Evolutionary conservation across 2,329 filamentous ascomycete genomes (phyloP).

Genomic region (Calonectria pseudoturangicola): DNA sequence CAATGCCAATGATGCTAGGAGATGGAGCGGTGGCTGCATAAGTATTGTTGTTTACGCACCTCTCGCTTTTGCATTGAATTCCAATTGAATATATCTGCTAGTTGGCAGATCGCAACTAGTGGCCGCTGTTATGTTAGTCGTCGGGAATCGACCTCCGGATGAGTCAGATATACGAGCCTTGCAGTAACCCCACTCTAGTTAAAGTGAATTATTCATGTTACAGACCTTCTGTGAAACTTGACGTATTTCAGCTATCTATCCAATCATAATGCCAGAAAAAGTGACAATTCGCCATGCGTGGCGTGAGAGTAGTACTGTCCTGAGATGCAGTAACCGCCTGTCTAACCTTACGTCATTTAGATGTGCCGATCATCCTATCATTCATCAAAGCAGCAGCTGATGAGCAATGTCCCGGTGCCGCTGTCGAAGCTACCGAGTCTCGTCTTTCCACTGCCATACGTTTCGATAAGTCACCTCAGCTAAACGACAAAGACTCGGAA

Average conservation of each 20-base stretch:
- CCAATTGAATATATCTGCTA: too few relatives aligned
- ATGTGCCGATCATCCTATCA: not conserved
- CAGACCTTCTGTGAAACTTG: not conserved
- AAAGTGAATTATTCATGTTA: not conserved
- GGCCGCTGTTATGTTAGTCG: too few relatives aligned
- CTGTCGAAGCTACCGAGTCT: not conserved
- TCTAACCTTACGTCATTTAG: not conserved
- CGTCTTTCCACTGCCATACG: not conserved
- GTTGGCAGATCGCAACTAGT: too few relatives aligned
- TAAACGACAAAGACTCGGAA: not conserved
- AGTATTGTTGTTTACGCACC: not conserved
- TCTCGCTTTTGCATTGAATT: too few relatives aligned
- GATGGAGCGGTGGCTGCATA: not conserved
- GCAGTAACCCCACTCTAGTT: not conserved
- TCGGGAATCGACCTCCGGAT: too few relatives aligned
- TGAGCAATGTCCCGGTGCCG: not conserved
- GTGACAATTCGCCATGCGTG: not conserved
- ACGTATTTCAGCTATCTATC: not conserved
- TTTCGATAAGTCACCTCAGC: not conserved
- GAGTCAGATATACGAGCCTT: too few relatives aligned
- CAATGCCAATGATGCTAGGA: not conserved
- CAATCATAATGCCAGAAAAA: not conserved
- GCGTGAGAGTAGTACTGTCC: not conserved
- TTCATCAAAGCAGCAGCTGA: not conserved
- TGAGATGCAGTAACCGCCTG: not conserved